phyloP scores from a whole-genome alignment of 768 basidiomycete genomes.

The Phallus indusiatus region DNA sequence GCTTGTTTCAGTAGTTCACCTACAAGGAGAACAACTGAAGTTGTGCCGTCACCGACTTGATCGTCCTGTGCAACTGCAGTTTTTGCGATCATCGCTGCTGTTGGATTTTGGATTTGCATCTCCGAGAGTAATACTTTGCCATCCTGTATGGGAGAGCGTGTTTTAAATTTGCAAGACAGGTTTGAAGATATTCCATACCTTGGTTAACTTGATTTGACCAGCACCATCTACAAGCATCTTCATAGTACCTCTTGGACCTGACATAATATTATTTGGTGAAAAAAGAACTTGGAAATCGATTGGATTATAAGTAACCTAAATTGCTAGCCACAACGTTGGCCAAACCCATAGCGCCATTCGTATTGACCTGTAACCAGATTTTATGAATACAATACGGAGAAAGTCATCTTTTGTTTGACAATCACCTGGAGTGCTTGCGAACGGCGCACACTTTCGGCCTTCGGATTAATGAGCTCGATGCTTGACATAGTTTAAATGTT shows the following conservation, averaged over 20 bases:
- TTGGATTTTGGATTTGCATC: slow-evolving; percentile 99
- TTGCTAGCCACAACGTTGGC: slow-evolving; percentile 97
- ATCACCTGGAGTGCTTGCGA: slow-evolving; percentile 84
- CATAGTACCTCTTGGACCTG: slow-evolving; percentile 92
- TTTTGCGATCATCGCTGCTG: slow-evolving; percentile 97
- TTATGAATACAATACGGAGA: slow-evolving; percentile 8
- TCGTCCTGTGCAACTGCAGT: slow-evolving; percentile 99
- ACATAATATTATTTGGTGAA: slow-evolving; percentile 4
- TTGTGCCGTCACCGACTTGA: slow-evolving; percentile 98
- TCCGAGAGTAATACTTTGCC: slow-evolving; percentile 97
- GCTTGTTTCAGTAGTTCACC: slow-evolving; percentile 96
- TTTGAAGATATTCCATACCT: slow-evolving; percentile 28
- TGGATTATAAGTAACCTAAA: slow-evolving; percentile 50
- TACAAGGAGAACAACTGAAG: slow-evolving; percentile 91
- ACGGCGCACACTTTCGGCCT: slow-evolving; percentile 87
- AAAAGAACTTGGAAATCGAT: neutral
- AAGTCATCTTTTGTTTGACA: neutral
- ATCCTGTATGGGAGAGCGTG: slow-evolving; percentile 33
- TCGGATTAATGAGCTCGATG: slow-evolving; percentile 94
- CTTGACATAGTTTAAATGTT: slow-evolving; percentile 24
- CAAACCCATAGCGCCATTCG: slow-evolving; percentile 91
- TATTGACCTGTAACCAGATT: slow-evolving; percentile 55
- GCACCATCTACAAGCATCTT: slow-evolving; percentile 99
- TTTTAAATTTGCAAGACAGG: neutral
- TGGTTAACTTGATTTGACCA: slow-evolving; percentile 99